These are phyloP conservation scores for Aspergillus kassunensis DNA, from an alignment of 495 filamentous ascomycete species.

Conservation along the genomic window DNA sequence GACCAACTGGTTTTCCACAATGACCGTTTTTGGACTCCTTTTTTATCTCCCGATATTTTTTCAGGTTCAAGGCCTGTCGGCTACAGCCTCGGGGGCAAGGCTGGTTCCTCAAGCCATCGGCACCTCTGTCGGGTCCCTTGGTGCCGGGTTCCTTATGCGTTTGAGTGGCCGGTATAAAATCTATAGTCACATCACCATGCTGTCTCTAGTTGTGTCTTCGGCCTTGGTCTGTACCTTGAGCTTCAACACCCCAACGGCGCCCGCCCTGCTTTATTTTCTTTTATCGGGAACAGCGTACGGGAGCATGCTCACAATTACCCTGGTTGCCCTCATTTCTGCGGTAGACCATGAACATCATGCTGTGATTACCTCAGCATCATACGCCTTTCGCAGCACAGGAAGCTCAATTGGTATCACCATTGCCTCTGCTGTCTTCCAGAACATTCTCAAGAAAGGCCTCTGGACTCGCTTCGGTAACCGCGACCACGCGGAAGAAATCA, in stretches of 20 bases:
- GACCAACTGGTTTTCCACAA: conserved; percentile 66
- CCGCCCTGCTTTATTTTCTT: conserved; percentile 65
- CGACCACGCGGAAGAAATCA: conserved; percentile 63
- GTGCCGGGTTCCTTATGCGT: conserved; percentile 71
- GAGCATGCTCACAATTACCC: conserved; percentile 71
- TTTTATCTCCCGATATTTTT: conserved; percentile 85
- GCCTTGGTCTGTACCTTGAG: conserved; percentile 51
- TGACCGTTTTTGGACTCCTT: conserved; percentile 50
- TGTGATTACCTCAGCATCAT: conserved; percentile 78
- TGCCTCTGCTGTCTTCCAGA: conserved; percentile 77
- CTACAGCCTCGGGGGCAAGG: conserved; percentile 66
- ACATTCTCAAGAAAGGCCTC: conserved; percentile 53
- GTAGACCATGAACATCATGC: conserved; percentile 82
- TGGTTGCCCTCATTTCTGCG: conserved; percentile 75
- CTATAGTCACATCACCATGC: conserved; percentile 52
- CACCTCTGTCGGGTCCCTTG: conserved; percentile 66
- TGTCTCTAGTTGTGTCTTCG: conserved; percentile 48
- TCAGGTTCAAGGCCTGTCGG: conserved; percentile 67
- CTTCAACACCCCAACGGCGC: conserved; percentile 54
- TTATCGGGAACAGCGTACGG: conserved; percentile 68
- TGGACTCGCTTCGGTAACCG: conserved; percentile 64
- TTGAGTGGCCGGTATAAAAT: conserved; percentile 66
- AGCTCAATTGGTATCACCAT: conserved; percentile 79
- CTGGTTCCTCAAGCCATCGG: conserved; percentile 66
- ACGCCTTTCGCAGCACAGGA: conserved; percentile 77